These are phyloP conservation scores for Pisolithus marmoratus DNA, from an alignment of 768 basidiomycete genomes.

Conservation along the genomic window DNA sequence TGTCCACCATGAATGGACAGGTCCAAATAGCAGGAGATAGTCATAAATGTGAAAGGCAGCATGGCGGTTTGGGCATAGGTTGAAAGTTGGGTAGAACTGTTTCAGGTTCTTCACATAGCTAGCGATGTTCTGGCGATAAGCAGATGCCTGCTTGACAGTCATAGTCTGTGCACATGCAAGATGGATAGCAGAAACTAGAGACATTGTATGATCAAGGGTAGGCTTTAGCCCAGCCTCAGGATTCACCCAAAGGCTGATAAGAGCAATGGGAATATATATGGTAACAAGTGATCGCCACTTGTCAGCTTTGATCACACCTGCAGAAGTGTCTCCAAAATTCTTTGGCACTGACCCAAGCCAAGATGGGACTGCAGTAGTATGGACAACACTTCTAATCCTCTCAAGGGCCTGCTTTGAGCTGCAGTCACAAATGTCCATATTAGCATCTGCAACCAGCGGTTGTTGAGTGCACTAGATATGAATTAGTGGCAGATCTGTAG, in stretches of 20 bases:
- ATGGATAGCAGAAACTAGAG: conserved; percentile 17
- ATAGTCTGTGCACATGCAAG: conserved; percentile 13
- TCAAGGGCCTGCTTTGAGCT: too few species aligned
- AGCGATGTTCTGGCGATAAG: conserved; percentile 13
- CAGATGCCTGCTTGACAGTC: not conserved
- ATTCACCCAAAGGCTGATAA: conserved; percentile 16
- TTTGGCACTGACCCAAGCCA: conserved; percentile 12
- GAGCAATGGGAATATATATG: conserved; percentile 14
- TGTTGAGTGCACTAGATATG: too few species aligned
- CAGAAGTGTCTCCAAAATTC: conserved; percentile 12
- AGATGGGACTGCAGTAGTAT: not conserved
- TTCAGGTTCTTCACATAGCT: conserved; percentile 13
- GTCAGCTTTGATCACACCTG: conserved; percentile 16
- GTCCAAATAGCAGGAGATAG: conserved; percentile 31
- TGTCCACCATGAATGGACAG: conserved; percentile 33
- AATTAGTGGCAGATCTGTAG: too few species aligned
- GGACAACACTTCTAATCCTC: too few species aligned
- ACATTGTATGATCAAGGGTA: conserved; percentile 25
- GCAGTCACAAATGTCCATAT: too few species aligned
- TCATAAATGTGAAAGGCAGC: conserved; percentile 26
- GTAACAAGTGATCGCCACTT: conserved; percentile 12
- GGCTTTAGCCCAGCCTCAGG: not conserved
- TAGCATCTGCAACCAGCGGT: too few species aligned
- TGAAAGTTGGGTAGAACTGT: conserved; percentile 13
- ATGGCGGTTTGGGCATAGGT: conserved; percentile 24